Base-by-base conservation (phyloP, 352 stramenopile genomes). In the Hyaloperonospora brassicae region DNA sequence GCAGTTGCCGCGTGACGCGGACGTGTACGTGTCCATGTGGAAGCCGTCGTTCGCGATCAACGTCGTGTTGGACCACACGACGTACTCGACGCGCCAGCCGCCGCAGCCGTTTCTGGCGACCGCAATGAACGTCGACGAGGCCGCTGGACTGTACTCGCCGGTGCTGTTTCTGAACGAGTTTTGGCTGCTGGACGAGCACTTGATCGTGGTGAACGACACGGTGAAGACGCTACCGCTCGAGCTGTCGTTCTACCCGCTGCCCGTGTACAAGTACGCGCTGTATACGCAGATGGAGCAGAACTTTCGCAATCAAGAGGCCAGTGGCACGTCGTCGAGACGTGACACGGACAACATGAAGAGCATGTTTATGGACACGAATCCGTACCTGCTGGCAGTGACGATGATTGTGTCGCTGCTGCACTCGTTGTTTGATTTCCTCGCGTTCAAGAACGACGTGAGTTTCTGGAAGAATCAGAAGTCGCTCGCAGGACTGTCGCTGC, bases 401-500 rank as follows among this genome's bases (percentile, higher is more conserved):
- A 79, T 98, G 21, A 51, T 96, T 31, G 96, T 98, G 40, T 98
- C 93, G 45, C 72, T 97, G 23, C 64, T 99, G 39, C 97, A 99
- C 77, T 95, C 97, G 38, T 69, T 99, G 7, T 98, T 99, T 70
- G 96, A 99, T 65, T 98, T 98, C 58, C 59, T 99, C 47, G 97
- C 97, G 10, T 99, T 99, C 70, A 98, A 98, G 68, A 98, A 96
- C 63, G 97, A 99, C 70, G 95, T 99, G 57, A 91, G 86, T 43
- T 99, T 99, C 72, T 99, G 97, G 97, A 78, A 86, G 43, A 96
- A 97, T 52, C 97, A 98, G 57, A 98, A 98, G 47, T 97, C 89
- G 62, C 79, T 98, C 21, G 92, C 89, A 27, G 97, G 97, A 0
- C 68, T 99, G 7, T 97, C 86, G 55, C 79, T 98, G 27, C 80